A percentile compares a stretch with the other conserved stretches of the same genome.
Evolutionary conservation across 2,329 filamentous ascomycete genomes (phyloP).

Genomic region (Nothopassalora personata): DNA sequence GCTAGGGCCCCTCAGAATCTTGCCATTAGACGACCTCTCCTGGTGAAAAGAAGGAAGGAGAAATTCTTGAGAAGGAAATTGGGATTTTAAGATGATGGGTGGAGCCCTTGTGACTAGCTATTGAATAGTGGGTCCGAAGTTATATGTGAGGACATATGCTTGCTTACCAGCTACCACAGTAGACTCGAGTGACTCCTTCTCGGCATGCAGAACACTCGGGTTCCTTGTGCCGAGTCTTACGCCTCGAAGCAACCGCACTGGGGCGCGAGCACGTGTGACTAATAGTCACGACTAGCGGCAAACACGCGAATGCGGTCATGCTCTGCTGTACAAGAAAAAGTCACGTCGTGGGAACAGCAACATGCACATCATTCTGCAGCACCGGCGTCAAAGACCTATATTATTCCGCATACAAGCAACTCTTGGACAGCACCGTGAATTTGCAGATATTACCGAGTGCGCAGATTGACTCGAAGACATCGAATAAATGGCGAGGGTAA

Average conservation of each 20-base stretch:
- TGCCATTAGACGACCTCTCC: no score
- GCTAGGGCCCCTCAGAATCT: no score
- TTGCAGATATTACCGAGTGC: neutral
- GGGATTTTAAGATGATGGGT: no score
- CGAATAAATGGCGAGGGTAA: neutral
- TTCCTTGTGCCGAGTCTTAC: neutral
- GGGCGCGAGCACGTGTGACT: neutral
- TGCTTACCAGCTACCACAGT: neutral
- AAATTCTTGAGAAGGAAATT: no score
- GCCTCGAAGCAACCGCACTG: neutral
- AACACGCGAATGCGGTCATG: neutral
- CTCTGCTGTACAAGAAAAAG: neutral
- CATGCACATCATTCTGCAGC: neutral
- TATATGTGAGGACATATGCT: no score
- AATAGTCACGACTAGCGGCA: neutral
- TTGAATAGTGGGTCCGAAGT: no score
- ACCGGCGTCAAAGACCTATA: neutral
- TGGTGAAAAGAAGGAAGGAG: no score
- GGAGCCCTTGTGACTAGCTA: no score
- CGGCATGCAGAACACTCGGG: neutral
- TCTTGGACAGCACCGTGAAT: neutral
- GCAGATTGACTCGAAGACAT: neutral
- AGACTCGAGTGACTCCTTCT: neutral
- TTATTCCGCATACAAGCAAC: neutral
- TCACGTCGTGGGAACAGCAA: neutral